Evolutionary conservation across 306 rosid species (phyloP).

Genomic region (Clitoria ternatea): DNA sequence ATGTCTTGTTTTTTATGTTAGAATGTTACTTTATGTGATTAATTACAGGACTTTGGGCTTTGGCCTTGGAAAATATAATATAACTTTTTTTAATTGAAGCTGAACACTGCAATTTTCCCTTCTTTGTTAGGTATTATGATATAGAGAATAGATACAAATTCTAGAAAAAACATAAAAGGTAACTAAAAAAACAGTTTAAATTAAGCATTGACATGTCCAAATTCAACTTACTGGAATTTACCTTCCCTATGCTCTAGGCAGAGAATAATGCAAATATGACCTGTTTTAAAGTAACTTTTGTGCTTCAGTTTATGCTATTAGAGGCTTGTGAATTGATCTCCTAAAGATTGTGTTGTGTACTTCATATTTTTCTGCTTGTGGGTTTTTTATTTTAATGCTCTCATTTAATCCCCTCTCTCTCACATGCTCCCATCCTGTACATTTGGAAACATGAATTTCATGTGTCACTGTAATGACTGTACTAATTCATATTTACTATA

Average conservation of each 20-base stretch:
- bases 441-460: background rate
- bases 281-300: background rate
- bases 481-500: background rate
- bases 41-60: background rate
- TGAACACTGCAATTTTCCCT: conserved; percentile 5
- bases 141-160: background rate
- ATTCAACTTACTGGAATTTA: background rate
- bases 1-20: conserved; percentile 56
- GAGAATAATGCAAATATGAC: background rate
- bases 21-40: conserved; percentile 28
- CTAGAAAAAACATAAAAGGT: background rate
- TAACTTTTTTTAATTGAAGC: conserved; percentile 1
- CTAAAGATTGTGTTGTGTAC: background rate
- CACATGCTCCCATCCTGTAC: background rate
- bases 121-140: background rate
- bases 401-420: background rate
- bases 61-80: conserved; percentile 4
- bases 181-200: background rate
- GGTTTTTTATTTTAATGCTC: background rate
- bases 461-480: background rate
- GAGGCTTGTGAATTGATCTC: background rate
- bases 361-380: background rate
- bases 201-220: background rate
- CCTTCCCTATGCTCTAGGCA: background rate
- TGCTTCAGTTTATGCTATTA: background rate